These are phyloP conservation scores for Orbilia oligospora DNA, from an alignment of 2,329 filamentous ascomycete genomes.

Conservation along the genomic window DNA sequence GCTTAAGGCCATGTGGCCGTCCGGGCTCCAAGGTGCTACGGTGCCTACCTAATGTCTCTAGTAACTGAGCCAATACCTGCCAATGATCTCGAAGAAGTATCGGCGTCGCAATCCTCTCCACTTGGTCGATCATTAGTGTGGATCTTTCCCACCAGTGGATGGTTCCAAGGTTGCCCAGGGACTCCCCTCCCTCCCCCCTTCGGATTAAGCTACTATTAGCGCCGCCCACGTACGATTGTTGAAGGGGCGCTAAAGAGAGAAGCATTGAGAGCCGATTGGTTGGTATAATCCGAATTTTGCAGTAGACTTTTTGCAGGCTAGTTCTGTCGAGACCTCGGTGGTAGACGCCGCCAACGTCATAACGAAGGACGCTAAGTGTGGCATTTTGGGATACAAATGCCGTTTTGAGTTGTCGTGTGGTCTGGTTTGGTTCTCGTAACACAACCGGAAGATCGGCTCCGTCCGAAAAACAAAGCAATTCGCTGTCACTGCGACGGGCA, in stretches of 20 bases:
- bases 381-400: slow-evolving; percentile 46
- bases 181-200: background rate
- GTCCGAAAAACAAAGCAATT: slow-evolving; percentile 37
- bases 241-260: slow-evolving; percentile 14
- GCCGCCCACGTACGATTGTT: background rate
- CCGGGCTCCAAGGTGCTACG: background rate
- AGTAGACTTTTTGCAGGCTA: slow-evolving; percentile 21
- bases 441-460: slow-evolving; percentile 58
- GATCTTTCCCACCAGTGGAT: slow-evolving; percentile 3
- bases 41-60: background rate
- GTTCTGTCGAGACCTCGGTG: background rate
- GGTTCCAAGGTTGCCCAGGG: background rate
- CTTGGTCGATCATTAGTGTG: slow-evolving; percentile 5
- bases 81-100: slow-evolving; percentile 12
- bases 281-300: slow-evolving; percentile 17
- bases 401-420: slow-evolving; percentile 46
- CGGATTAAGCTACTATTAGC: slow-evolving; percentile 27
- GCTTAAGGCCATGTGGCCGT: slow-evolving; percentile 26
- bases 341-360: slow-evolving; percentile 55
- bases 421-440: slow-evolving; percentile 38
- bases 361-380: slow-evolving; percentile 42
- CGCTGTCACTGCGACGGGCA: slow-evolving; percentile 20
- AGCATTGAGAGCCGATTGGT: slow-evolving; percentile 18
- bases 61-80: background rate
- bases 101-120: slow-evolving; percentile 17